Evolutionary conservation across 805 yeast genomes (phyloP).

Genomic region (Saturnispora serradocipensis): DNA sequence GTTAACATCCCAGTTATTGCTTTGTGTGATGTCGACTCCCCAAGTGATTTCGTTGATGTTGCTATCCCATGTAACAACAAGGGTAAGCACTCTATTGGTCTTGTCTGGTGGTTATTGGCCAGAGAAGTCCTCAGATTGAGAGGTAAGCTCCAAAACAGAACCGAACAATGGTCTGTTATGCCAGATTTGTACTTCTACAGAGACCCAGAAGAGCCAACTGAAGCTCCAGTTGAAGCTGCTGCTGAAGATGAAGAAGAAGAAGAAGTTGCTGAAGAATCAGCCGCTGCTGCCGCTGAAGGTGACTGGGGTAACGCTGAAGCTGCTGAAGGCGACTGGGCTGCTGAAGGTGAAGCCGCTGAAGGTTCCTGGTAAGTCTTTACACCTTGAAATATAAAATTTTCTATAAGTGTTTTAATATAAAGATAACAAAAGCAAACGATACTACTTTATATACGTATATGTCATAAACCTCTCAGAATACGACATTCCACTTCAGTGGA

Average conservation of each 20-base stretch:
- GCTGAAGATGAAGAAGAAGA: constrained; percentile 56
- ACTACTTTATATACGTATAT: neutral
- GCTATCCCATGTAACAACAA: constrained; percentile 99
- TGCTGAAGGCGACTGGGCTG: constrained; percentile 44
- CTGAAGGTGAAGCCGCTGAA: constrained; percentile 32
- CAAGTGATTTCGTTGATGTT: constrained; percentile 97
- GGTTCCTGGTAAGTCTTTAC: constrained; percentile 24
- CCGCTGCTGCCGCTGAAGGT: constrained; percentile 39
- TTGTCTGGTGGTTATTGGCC: constrained; percentile 98
- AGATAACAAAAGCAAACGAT: constrained; percentile 1
- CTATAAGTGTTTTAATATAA: constrained; percentile 8
- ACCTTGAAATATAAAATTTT: constrained; percentile 2
- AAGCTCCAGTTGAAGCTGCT: constrained; percentile 53
- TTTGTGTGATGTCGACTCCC: constrained; percentile 96
- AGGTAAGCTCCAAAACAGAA: constrained; percentile 94
- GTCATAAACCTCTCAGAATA: too few relatives aligned
- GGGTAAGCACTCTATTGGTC: constrained; percentile 99
- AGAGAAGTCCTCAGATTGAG: constrained; percentile 99
- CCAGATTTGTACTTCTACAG: constrained; percentile 99
- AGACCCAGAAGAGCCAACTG: constrained; percentile 99
- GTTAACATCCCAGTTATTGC: constrained; percentile 99
- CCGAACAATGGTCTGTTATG: constrained; percentile 97
- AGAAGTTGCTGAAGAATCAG: constrained; percentile 44
- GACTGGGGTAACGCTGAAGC: constrained; percentile 30
- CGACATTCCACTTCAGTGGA: neutral